phyloP scores from a whole-genome alignment of 2,329 filamentous ascomycete species.

The Fusarium denticulatum region DNA sequence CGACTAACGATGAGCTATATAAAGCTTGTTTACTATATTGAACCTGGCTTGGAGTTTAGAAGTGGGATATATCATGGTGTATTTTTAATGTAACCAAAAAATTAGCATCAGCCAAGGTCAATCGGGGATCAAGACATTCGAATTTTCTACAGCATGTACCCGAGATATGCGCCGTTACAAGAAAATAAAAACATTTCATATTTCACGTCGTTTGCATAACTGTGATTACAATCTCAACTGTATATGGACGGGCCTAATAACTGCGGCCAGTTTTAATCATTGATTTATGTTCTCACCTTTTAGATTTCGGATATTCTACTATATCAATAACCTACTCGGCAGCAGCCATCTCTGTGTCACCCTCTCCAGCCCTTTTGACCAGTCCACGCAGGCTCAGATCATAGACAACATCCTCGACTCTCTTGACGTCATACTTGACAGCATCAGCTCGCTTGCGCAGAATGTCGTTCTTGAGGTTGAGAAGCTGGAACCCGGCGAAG shows the following conservation, averaged over 20 bases:
- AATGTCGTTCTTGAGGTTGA: conserved; percentile 97
- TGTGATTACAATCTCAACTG: background rate
- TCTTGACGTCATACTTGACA: conserved; percentile 98
- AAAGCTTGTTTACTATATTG: conserved; percentile 10
- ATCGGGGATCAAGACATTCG: background rate
- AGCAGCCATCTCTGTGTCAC: conserved; percentile 53
- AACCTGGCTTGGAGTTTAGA: conserved; percentile 18
- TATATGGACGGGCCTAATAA: background rate
- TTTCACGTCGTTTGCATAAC: background rate
- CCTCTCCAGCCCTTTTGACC: conserved; percentile 62
- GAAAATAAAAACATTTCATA: conserved; percentile 18
- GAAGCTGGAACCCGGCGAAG: conserved; percentile 93
- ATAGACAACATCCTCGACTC: conserved; percentile 97
- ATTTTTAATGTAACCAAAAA: conserved; percentile 41
- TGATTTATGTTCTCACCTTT: background rate
- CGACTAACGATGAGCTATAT: conserved; percentile 52
- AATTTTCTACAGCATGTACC: conserved; percentile 2
- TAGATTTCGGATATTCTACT: background rate
- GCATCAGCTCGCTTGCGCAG: conserved; percentile 88
- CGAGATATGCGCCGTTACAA: background rate
- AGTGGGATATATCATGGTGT: conserved; percentile 26
- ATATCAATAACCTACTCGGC: conserved; percentile 34
- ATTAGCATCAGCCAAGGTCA: conserved; percentile 12
- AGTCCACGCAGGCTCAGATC: conserved; percentile 89
- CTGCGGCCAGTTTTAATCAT: background rate